A percentile compares a stretch with the other conserved stretches of the same genome.
Evolutionary conservation across 441 rosid genomes (phyloP).

Genomic region (Omphalea diandra): DNA sequence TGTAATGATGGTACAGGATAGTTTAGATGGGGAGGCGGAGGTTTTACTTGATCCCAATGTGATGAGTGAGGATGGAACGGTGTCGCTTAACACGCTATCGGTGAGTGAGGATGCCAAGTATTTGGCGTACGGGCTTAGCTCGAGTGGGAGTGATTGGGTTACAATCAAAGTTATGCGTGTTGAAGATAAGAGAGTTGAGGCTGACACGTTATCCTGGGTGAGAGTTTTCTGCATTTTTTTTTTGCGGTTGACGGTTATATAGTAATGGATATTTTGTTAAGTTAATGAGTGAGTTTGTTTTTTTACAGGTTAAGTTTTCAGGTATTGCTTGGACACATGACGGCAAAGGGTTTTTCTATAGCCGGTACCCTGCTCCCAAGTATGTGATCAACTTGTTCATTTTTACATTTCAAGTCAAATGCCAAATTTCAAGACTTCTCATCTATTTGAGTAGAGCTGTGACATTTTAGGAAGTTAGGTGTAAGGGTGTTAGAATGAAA

Average conservation of each 20-base stretch:
- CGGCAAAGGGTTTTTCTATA: slow-evolving; percentile 80
- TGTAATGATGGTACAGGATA: too few relatives aligned
- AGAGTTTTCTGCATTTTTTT: slow-evolving; percentile 24
- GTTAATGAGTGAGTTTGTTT: background rate
- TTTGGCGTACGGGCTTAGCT: slow-evolving; percentile 81
- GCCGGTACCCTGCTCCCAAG: slow-evolving; percentile 93
- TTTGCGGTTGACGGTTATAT: background rate
- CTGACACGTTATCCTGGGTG: slow-evolving; percentile 85
- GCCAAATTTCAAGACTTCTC: background rate
- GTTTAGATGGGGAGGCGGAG: slow-evolving; percentile 66
- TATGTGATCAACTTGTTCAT: slow-evolving; percentile 32
- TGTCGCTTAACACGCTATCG: slow-evolving; percentile 49
- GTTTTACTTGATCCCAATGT: slow-evolving; percentile 88
- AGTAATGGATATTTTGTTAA: background rate
- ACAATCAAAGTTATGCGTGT: slow-evolving; percentile 70
- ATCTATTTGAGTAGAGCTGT: background rate
- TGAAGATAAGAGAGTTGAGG: slow-evolving; percentile 61
- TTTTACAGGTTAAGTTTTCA: slow-evolving; percentile 72
- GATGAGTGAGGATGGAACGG: slow-evolving; percentile 88
- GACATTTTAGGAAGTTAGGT: background rate
- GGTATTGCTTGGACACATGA: slow-evolving; percentile 86
- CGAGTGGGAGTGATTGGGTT: slow-evolving; percentile 96
- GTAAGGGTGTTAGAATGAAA: background rate
- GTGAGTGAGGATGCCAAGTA: slow-evolving; percentile 79
- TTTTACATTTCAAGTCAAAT: background rate